Evolutionary conservation across 2,329 filamentous ascomycete genomes (phyloP).

Genomic region (Xylariaceae sp.): DNA sequence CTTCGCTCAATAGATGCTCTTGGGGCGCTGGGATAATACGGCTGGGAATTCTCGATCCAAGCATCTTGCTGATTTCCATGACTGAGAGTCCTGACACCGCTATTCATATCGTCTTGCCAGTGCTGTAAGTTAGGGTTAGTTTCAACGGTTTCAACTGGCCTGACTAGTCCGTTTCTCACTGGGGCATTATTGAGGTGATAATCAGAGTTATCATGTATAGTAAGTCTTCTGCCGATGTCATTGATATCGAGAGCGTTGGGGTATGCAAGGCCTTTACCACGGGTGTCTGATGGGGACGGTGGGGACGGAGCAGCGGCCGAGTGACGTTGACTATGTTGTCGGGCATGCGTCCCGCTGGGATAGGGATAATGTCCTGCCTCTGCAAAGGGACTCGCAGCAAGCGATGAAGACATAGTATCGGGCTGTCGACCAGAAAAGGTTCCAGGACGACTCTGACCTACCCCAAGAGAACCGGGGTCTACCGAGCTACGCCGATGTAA

Average conservation of each 20-base stretch:
- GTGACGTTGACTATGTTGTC: constrained; percentile 21
- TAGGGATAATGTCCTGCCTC: constrained; percentile 20
- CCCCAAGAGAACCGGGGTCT: constrained; percentile 19
- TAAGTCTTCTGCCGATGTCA: constrained; percentile 33
- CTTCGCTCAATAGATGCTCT: constrained; percentile 38
- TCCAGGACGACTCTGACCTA: constrained; percentile 18
- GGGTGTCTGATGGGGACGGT: constrained; percentile 20
- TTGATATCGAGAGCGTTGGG: constrained; percentile 33
- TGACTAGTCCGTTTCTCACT: constrained; percentile 22
- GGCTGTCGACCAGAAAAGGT: constrained; percentile 21
- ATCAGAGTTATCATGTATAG: constrained; percentile 32
- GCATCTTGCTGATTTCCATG: constrained; percentile 32
- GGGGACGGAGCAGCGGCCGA: constrained; percentile 21
- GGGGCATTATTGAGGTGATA: constrained; percentile 11
- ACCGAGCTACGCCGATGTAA: constrained; percentile 28
- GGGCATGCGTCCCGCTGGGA: constrained; percentile 14
- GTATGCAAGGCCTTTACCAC: constrained; percentile 17
- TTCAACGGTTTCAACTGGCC: constrained; percentile 37
- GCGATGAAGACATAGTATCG: constrained; percentile 18
- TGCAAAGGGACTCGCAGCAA: constrained; percentile 16
- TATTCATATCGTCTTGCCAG: constrained; percentile 37
- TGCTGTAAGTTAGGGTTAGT: constrained; percentile 44
- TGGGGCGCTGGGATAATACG: constrained; percentile 27
- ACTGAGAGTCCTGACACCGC: constrained; percentile 15
- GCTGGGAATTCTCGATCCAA: constrained; percentile 30